Conservation (phyloP, 208 protist species). For the Balamuthia mandrillaris region DNA sequence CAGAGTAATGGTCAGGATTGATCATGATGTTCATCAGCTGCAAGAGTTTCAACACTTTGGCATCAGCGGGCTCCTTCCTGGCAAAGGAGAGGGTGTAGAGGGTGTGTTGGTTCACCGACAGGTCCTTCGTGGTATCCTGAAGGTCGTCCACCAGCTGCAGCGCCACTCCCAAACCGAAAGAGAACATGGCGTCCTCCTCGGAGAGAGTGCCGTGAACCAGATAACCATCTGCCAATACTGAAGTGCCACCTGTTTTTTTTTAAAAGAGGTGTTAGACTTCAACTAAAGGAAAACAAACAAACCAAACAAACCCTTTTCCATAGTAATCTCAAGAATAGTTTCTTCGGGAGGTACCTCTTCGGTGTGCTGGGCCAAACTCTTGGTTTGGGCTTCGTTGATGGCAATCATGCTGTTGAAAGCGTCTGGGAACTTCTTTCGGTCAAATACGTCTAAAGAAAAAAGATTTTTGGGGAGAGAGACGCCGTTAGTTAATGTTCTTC, state of each 20-base stretch:
- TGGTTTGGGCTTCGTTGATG: conserved; percentile 31
- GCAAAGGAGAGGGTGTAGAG: conserved; percentile 17
- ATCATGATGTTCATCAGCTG: conserved; percentile 27
- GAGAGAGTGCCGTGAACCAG: conserved; percentile 11
- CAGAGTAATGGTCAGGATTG: conserved; percentile 28
- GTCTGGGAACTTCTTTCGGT: conserved; percentile 7
- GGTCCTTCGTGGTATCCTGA: conserved; percentile 24
- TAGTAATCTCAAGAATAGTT: conserved; percentile 10
- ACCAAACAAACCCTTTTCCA: too few species aligned
- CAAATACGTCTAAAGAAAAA: conserved; percentile 7
- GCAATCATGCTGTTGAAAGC: conserved; percentile 26
- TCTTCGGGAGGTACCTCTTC: not conserved
- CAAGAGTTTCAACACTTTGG: conserved; percentile 12
- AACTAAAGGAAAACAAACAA: too few species aligned
- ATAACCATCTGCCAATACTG: conserved; percentile 18
- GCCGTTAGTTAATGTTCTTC: not conserved
- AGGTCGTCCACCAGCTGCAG: conserved; percentile 21
- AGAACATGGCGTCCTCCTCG: conserved; percentile 27
- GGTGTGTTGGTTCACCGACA: conserved; percentile 9
- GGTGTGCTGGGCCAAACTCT: conserved; percentile 24
- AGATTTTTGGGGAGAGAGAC: not conserved
- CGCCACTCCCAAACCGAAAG: conserved; percentile 5
- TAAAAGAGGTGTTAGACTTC: too few species aligned
- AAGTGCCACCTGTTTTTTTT: too few species aligned
- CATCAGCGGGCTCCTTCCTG: conserved; percentile 4